Evolutionary conservation across 2,329 filamentous ascomycete species (phyloP), one percentile per base, ranked within the genome.

Genomic region (Huntiella abstrusa): DNA sequence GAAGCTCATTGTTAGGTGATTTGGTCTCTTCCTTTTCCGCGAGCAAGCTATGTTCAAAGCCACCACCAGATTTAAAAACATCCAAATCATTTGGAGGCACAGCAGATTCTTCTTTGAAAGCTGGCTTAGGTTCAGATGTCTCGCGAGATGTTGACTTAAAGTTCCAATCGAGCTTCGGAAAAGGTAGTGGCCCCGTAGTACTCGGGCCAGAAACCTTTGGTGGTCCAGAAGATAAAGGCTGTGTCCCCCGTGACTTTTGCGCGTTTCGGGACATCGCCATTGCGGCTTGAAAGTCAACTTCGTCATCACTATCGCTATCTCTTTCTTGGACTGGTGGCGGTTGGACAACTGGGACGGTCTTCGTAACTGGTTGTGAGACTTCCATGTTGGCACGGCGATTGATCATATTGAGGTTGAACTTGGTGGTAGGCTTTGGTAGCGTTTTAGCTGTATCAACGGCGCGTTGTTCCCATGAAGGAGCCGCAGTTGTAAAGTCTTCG

Each of bases 161-260:
- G 16, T 32, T 42, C 68, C 72, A 77, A 39, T 81, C 76, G 1
- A 94, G 68, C 56, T 85, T 88, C 54, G 94, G 86, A 56, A 98
- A 98, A 0, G 91, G 91, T 4, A 98, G 61, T 0, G 87, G 85
- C 0, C 88, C 88, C 52, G 75, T 74, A 17, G 56, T 93, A 75
- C 0, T 74, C 68, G 28, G 13, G 32, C 2, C 17, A 43, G 22
- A 33, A 33, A 32, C 33, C 32, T 39, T 39, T n/a, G 48, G 41
- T 4, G 42, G 40, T n/a, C 28, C 44, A n/a, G 32, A 36, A 12
- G 17, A 32, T 15, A 32, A 19, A 28, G 22, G 22, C 8, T 28
- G 22, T 28, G 7, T 28, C 22, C 22, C 22, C 12, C 44, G 41
- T 33, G 4, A 22, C 36, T 49, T 19, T 16, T 49, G 47, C 4